Percentiles rank a stretch among this genome's conserved stretches.
Conservation (phyloP, 1,284 basidiomycete genomes). For the Ceratobasidium theobromae region DNA sequence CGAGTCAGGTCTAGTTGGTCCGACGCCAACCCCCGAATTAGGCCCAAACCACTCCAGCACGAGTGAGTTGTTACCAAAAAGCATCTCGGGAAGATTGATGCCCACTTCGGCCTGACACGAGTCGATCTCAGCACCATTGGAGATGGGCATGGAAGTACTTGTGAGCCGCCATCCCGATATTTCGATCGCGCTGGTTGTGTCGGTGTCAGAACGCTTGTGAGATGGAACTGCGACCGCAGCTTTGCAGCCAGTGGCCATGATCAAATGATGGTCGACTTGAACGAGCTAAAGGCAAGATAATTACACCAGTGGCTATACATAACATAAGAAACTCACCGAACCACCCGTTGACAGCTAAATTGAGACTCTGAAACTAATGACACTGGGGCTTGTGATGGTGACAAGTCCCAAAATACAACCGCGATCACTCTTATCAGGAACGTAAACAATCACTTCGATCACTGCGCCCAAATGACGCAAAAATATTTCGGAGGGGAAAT, state of each 20-base stretch:
- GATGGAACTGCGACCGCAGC: conserved; percentile 50
- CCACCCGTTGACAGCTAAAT: neutral
- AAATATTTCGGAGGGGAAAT: neutral
- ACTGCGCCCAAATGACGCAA: no score
- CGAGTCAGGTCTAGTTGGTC: neutral
- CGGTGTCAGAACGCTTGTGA: conserved; percentile 64
- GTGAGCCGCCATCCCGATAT: conserved; percentile 66
- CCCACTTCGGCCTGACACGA: conserved; percentile 60
- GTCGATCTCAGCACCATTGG: conserved; percentile 73
- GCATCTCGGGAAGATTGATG: conserved; percentile 95
- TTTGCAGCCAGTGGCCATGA: conserved; percentile 22
- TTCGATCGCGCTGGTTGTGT: conserved; percentile 65
- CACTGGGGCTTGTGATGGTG: neutral
- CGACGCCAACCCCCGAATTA: neutral
- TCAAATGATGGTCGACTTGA: neutral
- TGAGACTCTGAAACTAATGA: neutral
- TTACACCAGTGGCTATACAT: neutral
- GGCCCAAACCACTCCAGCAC: conserved; percentile 47
- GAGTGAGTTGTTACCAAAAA: conserved; percentile 86
- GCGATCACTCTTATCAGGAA: neutral
- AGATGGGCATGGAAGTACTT: conserved; percentile 67
- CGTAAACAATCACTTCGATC: neutral
- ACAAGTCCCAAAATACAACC: no score
- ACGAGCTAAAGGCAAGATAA: neutral
- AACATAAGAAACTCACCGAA: neutral